Evolutionary conservation across 1,139 yeast genomes (phyloP), one percentile per base, ranked within the genome.

Genomic region (Blastobotrys raffinosifermentans): DNA sequence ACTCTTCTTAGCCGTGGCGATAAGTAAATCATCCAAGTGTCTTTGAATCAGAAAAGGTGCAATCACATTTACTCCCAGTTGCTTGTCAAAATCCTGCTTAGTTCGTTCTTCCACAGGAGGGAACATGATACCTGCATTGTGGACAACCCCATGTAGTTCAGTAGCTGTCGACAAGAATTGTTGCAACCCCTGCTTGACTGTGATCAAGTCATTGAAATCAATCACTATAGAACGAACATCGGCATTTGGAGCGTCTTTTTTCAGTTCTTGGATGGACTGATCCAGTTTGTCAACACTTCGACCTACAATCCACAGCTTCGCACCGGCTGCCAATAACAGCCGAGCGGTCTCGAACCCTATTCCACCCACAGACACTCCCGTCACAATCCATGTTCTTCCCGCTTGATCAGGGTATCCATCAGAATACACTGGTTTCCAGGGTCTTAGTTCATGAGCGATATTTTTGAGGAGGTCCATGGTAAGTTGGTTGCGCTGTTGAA

Each of bases 11-110:
- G 69, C 60, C 3, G 69, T 57, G 25, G 56, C 56, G 22, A 65
- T 48, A 26, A 75, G 51, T 4, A 66, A 39, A 7, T 73, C 72
- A 37, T 69, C 70, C 10, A 75, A 55, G 31, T 65, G 58, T 40
- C 67, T 63, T 47, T 73, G 72, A 16, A 76, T 53, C 35, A 74
- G 52, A 43, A 67, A 73, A 17, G 75, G 74, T 2, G 75, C 81
- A 37, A 75, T 44, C 9, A 60, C 70, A 47, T 76, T 75, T 22
- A 70, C 66, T 4, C 77, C 79, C 35, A 72, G 59, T 49, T 71
- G 74, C 29, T 61, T 51, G 40, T 75, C 79, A 41, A 61, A 63
- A n/a, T 73, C 75, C 50, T 72, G 77, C 15, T 48, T 53, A 2
- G 75, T 64, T 10, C 49, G 46, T 2, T 64, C 49, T 3, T 63